Evolutionary conservation across 257 asterid species (phyloP).

Genomic region (Marsdenia floribunda): DNA sequence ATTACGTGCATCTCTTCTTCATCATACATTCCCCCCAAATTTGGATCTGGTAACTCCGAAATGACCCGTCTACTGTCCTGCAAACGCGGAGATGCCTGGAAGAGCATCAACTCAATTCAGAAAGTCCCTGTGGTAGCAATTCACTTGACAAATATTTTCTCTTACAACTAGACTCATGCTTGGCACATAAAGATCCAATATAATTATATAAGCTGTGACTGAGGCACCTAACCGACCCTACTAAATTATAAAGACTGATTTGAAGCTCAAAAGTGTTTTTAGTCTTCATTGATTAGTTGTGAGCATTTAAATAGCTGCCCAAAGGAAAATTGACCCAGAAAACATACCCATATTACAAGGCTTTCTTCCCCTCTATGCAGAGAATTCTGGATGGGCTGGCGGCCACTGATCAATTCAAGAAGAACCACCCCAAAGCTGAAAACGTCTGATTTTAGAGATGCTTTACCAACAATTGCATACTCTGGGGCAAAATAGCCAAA

Average conservation of each 20-base stretch:
- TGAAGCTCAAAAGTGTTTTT: neutral
- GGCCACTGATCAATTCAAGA: conserved; percentile 86
- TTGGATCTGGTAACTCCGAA: conserved; percentile 78
- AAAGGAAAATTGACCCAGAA: neutral
- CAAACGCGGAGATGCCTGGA: conserved; percentile 78
- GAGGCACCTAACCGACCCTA: neutral
- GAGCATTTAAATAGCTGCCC: conserved; percentile 6
- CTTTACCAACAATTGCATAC: conserved; percentile 74
- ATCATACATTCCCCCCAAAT: conserved; percentile 49
- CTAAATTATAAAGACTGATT: neutral
- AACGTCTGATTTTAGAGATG: conserved; percentile 91
- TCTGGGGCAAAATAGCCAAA: conserved; percentile 99
- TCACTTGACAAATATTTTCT: neutral
- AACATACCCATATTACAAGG: conserved; percentile 88
- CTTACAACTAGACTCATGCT: neutral
- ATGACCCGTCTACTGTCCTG: conserved; percentile 74
- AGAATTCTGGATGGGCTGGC: conserved; percentile 66
- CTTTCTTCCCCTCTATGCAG: conserved; percentile 58
- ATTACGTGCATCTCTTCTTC: conserved; percentile 94
- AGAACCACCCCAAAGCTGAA: conserved; percentile 98
- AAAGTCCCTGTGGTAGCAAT: neutral
- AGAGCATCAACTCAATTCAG: neutral
- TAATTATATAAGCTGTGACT: neutral
- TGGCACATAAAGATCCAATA: neutral
- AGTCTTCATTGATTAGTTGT: neutral